These are phyloP conservation scores for Nigrograna mackinnonii DNA, from an alignment of 2,329 filamentous ascomycete genomes.

Conservation along the genomic window DNA sequence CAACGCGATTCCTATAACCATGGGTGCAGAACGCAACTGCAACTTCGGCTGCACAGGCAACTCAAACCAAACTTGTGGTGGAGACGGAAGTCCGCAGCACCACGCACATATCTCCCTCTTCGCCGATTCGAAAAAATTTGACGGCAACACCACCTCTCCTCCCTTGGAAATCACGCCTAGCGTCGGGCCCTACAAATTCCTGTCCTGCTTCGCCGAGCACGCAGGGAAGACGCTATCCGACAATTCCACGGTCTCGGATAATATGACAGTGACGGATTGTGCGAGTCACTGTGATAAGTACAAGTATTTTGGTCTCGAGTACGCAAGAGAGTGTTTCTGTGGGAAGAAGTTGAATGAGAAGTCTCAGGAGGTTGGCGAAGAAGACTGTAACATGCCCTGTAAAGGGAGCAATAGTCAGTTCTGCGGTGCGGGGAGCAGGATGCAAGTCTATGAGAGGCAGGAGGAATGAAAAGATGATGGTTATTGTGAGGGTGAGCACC, in stretches of 20 bases:
- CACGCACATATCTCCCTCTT: slow-evolving; percentile 50
- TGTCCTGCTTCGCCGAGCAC: slow-evolving; percentile 15
- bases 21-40: slow-evolving; percentile 53
- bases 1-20: slow-evolving; percentile 47
- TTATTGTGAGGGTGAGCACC: too few species aligned
- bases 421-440: slow-evolving; percentile 12
- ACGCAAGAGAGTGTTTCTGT: slow-evolving; percentile 21
- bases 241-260: slow-evolving; percentile 4
- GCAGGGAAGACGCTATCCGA: slow-evolving; percentile 12
- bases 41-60: slow-evolving; percentile 57
- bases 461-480: too few species aligned
- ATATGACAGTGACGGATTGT: slow-evolving; percentile 25
- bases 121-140: slow-evolving; percentile 18
- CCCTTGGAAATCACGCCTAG: slow-evolving; percentile 15
- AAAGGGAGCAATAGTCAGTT: slow-evolving; percentile 11
- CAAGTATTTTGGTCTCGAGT: slow-evolving; percentile 37
- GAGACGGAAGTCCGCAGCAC: slow-evolving; percentile 47
- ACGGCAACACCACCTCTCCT: slow-evolving; percentile 20
- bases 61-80: slow-evolving; percentile 57
- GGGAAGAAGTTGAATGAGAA: slow-evolving; percentile 6
- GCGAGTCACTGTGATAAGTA: slow-evolving; percentile 27
- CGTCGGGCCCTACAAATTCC: slow-evolving; percentile 14
- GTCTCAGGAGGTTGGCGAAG: slow-evolving; percentile 3
- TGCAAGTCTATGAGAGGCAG: slow-evolving; percentile 11
- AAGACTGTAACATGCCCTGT: slow-evolving; percentile 12